Conservation (phyloP, 1,284 basidiomycete species). For the Termitomyces sp. region DNA sequence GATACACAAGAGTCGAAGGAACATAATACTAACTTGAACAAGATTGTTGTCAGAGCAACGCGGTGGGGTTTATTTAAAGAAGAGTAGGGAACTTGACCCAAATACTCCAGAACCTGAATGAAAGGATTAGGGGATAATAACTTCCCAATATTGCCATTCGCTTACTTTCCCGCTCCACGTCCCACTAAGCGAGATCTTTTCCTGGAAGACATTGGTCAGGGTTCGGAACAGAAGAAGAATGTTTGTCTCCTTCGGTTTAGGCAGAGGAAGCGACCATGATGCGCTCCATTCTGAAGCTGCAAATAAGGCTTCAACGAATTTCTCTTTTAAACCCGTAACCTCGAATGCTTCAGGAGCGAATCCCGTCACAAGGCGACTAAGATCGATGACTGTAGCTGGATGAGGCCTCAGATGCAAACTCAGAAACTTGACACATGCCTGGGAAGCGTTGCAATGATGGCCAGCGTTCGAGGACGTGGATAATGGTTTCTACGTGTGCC, state of each 20-base stretch:
- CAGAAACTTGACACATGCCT: conserved; percentile 37
- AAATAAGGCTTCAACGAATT: conserved; percentile 61
- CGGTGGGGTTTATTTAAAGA: conserved; percentile 66
- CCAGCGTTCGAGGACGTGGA: conserved; percentile 75
- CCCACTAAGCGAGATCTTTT: conserved; percentile 38
- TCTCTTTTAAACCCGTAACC: conserved; percentile 40
- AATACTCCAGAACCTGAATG: conserved; percentile 48
- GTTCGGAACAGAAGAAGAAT: conserved; percentile 80
- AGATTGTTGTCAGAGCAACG: conserved; percentile 68
- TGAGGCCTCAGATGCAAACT: neutral
- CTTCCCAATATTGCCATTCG: conserved; percentile 6
- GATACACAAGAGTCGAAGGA: neutral
- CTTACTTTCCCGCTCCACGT: conserved; percentile 50
- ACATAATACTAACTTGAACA: conserved; percentile 67
- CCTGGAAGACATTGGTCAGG: conserved; percentile 77
- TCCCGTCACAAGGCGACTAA: conserved; percentile 75
- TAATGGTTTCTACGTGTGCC: conserved; percentile 58
- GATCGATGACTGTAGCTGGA: conserved; percentile 71
- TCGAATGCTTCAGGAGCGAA: conserved; percentile 53
- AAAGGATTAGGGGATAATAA: conserved; percentile 6
- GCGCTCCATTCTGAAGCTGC: conserved; percentile 64
- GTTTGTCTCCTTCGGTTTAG: conserved; percentile 81
- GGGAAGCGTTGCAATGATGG: conserved; percentile 80
- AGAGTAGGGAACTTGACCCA: conserved; percentile 46
- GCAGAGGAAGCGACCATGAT: conserved; percentile 47